Evolutionary conservation across 2,329 filamentous ascomycete genomes (phyloP).

Genomic region (Cladorrhinum sp.): DNA sequence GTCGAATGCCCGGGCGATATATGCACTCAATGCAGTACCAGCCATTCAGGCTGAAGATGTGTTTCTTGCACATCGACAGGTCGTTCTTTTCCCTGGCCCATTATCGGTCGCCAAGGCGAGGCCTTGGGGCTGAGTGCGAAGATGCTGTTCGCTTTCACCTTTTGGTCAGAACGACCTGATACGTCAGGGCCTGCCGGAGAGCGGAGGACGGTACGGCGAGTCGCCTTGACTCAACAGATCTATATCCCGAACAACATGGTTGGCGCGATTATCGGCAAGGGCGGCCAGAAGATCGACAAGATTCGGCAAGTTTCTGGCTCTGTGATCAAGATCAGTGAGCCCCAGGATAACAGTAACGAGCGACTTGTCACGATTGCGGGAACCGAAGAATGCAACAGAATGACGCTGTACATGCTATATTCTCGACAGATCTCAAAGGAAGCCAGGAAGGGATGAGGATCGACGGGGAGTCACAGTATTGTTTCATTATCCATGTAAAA

Average conservation of each 20-base stretch:
- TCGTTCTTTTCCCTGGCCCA: too few relatives aligned
- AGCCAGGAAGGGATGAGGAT: too few relatives aligned
- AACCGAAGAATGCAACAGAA: conserved; percentile 97
- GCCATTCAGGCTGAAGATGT: not conserved
- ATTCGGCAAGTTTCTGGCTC: conserved; percentile 95
- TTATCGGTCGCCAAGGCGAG: too few relatives aligned
- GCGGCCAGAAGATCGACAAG: conserved; percentile 98
- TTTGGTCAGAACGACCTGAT: too few relatives aligned
- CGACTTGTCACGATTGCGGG: conserved; percentile 95
- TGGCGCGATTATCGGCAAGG: conserved; percentile 97
- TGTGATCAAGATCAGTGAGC: conserved; percentile 99
- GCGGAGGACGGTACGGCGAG: conserved; percentile 59
- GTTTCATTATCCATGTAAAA: too few relatives aligned
- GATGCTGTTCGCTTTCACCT: too few relatives aligned
- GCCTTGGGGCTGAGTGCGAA: too few relatives aligned
- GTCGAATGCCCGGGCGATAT: conserved; percentile 20
- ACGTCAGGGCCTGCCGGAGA: too few relatives aligned
- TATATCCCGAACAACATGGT: conserved; percentile 99
- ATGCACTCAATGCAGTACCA: conserved; percentile 14
- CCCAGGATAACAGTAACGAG: conserved; percentile 98
- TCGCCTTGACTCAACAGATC: conserved; percentile 94
- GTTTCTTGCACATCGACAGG: too few relatives aligned
- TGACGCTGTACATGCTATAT: conserved; percentile 99
- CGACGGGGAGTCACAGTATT: too few relatives aligned
- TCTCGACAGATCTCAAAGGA: too few relatives aligned